Percentiles rank a stretch among this genome's conserved stretches.
phyloP scores from a whole-genome alignment of 1,284 basidiomycete genomes.

The Coniferiporia sulphurascens region DNA sequence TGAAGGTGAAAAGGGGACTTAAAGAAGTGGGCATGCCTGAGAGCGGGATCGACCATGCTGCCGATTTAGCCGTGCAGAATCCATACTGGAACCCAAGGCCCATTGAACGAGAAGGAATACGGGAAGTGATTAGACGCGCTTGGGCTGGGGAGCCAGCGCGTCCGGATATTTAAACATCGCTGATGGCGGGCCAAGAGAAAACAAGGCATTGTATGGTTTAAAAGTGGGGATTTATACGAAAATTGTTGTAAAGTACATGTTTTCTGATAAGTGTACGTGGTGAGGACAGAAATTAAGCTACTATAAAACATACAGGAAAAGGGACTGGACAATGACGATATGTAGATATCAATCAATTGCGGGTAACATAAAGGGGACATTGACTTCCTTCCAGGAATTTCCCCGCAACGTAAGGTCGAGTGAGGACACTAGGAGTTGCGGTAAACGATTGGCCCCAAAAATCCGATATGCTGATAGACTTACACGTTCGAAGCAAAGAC shows the following conservation, averaged over 20 bases:
- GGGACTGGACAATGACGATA: too few species aligned
- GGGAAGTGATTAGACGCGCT: conserved; percentile 24
- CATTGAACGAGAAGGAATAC: conserved; percentile 33
- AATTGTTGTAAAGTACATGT: neutral
- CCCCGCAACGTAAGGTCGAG: conserved; percentile 61
- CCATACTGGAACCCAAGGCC: conserved; percentile 42
- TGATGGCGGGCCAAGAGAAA: neutral
- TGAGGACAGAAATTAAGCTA: neutral
- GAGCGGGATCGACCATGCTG: conserved; percentile 38
- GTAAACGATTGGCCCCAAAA: neutral
- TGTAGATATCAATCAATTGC: conserved; percentile 14
- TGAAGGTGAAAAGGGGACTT: conserved; percentile 35
- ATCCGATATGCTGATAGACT: conserved; percentile 25
- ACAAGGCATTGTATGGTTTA: neutral
- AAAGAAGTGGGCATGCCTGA: conserved; percentile 40
- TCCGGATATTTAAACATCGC: conserved; percentile 17
- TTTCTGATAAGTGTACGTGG: neutral
- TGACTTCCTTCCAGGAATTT: conserved; percentile 61
- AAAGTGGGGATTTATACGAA: neutral
- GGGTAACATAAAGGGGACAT: conserved; percentile 54
- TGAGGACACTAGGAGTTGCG: conserved; percentile 49
- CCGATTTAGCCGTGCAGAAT: conserved; percentile 36
- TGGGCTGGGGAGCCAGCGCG: conserved; percentile 24
- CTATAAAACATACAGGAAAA: neutral
- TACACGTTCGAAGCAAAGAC: conserved; percentile 70